phyloP scores from a whole-genome alignment of 768 basidiomycete species.

The Paxillus involutus region DNA sequence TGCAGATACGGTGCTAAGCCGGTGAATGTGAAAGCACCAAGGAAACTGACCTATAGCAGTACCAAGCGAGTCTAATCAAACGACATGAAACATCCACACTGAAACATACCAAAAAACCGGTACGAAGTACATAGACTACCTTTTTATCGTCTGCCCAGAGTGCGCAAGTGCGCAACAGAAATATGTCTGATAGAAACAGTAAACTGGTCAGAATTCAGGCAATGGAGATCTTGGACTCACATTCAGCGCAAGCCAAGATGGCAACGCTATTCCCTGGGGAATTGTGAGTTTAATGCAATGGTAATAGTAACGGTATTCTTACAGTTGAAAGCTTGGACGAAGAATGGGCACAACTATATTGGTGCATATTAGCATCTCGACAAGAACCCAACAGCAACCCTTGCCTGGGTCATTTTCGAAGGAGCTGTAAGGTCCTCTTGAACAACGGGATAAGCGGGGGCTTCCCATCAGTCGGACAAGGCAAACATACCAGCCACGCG shows the following conservation, averaged over 20 bases:
- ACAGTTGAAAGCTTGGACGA: background rate
- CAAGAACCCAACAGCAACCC: no score
- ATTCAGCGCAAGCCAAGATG: background rate
- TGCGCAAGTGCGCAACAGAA: background rate
- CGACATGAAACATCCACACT: no score
- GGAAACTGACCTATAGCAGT: background rate
- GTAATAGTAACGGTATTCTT: background rate
- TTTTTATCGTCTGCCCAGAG: background rate
- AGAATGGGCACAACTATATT: background rate
- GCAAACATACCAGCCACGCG: background rate
- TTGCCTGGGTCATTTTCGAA: background rate
- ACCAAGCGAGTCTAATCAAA: no score
- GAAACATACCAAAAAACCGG: background rate
- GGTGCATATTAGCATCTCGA: background rate
- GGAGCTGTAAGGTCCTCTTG: background rate
- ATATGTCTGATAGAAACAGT: background rate
- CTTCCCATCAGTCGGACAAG: background rate
- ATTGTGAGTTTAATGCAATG: background rate
- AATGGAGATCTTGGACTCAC: background rate
- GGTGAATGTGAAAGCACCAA: background rate
- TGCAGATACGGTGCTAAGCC: background rate
- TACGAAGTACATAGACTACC: background rate
- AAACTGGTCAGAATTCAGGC: background rate
- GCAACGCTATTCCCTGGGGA: background rate
- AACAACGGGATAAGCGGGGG: background rate